phyloP scores from a whole-genome alignment of 345 rosid species.

The Lumnitzera racemosa region DNA sequence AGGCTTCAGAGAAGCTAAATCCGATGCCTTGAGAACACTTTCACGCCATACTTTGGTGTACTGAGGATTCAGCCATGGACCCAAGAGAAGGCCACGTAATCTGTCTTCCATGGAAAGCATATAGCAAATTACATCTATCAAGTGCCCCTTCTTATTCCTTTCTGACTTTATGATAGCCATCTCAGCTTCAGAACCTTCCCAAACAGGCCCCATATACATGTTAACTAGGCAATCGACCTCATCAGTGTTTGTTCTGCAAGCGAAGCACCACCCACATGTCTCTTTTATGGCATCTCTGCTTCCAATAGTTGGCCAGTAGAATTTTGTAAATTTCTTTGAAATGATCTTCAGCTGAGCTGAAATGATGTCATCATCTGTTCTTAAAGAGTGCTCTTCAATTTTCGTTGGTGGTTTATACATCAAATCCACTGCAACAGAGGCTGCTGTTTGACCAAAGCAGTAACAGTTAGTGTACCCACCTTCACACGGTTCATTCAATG shows the following conservation, averaged over 20 bases:
- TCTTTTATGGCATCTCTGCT: slow-evolving; percentile 46
- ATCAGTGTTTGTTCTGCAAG: slow-evolving; percentile 49
- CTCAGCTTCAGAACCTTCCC: slow-evolving; percentile 35
- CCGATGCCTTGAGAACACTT: slow-evolving; percentile 46
- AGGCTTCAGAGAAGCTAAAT: slow-evolving; percentile 44
- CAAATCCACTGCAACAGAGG: slow-evolving; percentile 59
- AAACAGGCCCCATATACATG: slow-evolving; percentile 36
- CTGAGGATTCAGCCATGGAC: slow-evolving; percentile 85
- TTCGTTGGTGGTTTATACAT: slow-evolving; percentile 41
- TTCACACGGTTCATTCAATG: slow-evolving; percentile 21
- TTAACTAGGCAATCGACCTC: slow-evolving; percentile 68
- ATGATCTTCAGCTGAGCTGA: slow-evolving; percentile 68
- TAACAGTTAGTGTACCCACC: slow-evolving; percentile 60
- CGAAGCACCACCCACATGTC: slow-evolving; percentile 95
- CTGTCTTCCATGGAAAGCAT: slow-evolving; percentile 64
- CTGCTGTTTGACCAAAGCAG: slow-evolving; percentile 63
- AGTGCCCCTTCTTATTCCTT: slow-evolving; percentile 40
- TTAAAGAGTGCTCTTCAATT: slow-evolving; percentile 23
- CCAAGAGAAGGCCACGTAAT: slow-evolving; percentile 71
- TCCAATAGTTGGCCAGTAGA: slow-evolving; percentile 49
- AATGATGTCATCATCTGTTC: slow-evolving; percentile 63
- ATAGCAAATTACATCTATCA: slow-evolving; percentile 39
- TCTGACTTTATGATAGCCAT: slow-evolving; percentile 27
- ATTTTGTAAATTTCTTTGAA: slow-evolving; percentile 50
- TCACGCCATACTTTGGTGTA: slow-evolving; percentile 58